These are phyloP conservation scores for Hypoxylon lenormandii DNA, from an alignment of 495 filamentous ascomycete genomes.

Conservation along the genomic window DNA sequence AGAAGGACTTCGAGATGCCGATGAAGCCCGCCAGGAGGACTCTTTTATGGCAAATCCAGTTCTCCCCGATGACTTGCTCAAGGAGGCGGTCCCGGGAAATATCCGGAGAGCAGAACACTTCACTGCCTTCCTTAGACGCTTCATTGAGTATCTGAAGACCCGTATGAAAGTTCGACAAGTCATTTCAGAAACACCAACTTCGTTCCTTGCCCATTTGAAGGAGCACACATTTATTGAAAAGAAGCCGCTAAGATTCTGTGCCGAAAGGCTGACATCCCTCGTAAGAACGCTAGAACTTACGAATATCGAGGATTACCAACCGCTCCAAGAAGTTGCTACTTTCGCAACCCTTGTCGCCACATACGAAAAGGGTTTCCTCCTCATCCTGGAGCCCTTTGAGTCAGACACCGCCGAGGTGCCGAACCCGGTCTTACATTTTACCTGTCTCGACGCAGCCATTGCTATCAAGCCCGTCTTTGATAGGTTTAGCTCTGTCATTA, in stretches of 20 bases:
- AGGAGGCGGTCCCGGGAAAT: conserved; percentile 96
- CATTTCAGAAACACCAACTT: conserved; percentile 94
- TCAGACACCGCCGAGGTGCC: conserved; percentile 94
- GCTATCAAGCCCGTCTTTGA: conserved; percentile 98
- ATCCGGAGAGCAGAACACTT: conserved; percentile 98
- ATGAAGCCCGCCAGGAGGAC: conserved; percentile 89
- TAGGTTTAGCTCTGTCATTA: conserved; percentile 95
- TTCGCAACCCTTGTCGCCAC: conserved; percentile 98
- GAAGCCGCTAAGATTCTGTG: conserved; percentile 94
- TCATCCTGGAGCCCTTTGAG: conserved; percentile 97
- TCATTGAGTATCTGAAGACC: conserved; percentile 98
- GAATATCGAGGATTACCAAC: conserved; percentile 97
- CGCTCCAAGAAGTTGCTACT: conserved; percentile 96
- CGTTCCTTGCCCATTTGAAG: conserved; percentile 91
- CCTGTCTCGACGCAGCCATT: conserved; percentile 96
- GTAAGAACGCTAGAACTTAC: conserved; percentile 95
- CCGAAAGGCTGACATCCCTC: conserved; percentile 92
- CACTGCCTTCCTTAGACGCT: conserved; percentile 90
- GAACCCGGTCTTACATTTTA: conserved; percentile 95
- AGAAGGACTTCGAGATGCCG: conserved; percentile 86
- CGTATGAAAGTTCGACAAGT: conserved; percentile 98
- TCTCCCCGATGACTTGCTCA: conserved; percentile 81
- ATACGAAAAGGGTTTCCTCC: conserved; percentile 95
- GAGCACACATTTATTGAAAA: conserved; percentile 97
- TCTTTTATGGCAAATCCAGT: conserved; percentile 97